Base-by-base conservation (phyloP, 2,329 filamentous ascomycete genomes). In the Aureobasidium uvarum region DNA sequence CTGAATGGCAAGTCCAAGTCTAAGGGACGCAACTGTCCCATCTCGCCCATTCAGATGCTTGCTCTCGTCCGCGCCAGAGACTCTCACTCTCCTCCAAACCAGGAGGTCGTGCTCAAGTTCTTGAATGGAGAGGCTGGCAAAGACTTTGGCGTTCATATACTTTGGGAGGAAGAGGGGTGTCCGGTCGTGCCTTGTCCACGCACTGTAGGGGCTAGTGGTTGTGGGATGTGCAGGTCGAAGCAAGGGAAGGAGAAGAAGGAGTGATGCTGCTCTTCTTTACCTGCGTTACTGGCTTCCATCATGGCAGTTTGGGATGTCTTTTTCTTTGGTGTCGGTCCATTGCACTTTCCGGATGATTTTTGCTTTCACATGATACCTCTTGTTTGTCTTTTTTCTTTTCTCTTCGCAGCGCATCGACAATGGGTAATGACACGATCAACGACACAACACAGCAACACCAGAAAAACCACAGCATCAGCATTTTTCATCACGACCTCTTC, bases 131-230 rank as follows among this genome's bases (percentile, higher is more conserved):
- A 63, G 39, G 23, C 46, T 25, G 60, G 60, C 3, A 52, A 25
- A 7, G 60, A 63, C 5, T 36, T 63, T 36, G 38, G 48, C 7
- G 38, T 54, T 5, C 60, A 63, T 18, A 45, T 63, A 18, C 60
- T 52, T 18, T 63, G 46, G 46, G 48, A 63, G 6, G 13, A 25
- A 18, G 7, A 43, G 13, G 48, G 60, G 1, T 63, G 60, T 45
- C 60, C 60, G 3, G 48, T 54, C 6, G 38, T 63, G 2, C 18
- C 23, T 52, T 63, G 60, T 25, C 5, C 11, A 6, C 18, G 16
- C 2, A 25, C 23, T 18, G 25, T 28, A 5, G 60, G 60, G 1
- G 13, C 3, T 2, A 48, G 25, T 16, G 48, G 38, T 1, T 63
- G 60, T n/a, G n/a, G 3, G 10, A 52, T 63, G 46, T 63, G 60